Conservation (phyloP, 75 land plant species). For the Pinus tabuliformis region DNA sequence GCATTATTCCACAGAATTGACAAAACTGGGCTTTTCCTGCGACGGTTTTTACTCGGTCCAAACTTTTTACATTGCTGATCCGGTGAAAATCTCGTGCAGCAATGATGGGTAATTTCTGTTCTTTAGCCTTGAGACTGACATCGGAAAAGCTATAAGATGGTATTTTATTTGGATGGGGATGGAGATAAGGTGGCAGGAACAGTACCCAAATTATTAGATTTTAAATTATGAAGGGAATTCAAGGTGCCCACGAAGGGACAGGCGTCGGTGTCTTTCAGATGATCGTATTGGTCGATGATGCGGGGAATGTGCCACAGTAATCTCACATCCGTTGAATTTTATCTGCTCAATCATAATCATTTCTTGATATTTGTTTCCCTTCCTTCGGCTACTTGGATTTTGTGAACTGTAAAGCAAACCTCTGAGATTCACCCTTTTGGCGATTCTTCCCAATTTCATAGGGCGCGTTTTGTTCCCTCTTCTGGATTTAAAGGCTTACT, state of each 20-base stretch:
- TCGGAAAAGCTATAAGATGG: background rate
- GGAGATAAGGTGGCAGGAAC: background rate
- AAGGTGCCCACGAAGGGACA: no score
- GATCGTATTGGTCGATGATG: background rate
- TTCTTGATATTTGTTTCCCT: background rate
- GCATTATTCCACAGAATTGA: background rate
- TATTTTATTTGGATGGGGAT: background rate
- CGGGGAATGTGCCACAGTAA: background rate
- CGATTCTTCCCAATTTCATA: no score
- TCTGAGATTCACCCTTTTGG: background rate
- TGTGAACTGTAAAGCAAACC: background rate
- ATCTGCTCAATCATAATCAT: constrained; percentile 1
- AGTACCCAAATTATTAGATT: background rate
- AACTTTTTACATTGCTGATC: background rate
- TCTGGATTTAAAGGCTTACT: background rate
- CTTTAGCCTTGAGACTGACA: background rate
- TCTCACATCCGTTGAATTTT: background rate
- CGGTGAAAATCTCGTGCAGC: background rate
- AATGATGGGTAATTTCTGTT: background rate
- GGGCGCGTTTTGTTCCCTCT: background rate
- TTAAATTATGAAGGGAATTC: background rate
- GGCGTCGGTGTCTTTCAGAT: background rate
- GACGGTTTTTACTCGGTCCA: background rate
- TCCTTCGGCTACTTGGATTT: background rate
- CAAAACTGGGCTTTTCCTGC: background rate